phyloP scores from a whole-genome alignment of 768 basidiomycete species.

The Lactarius trivialis region DNA sequence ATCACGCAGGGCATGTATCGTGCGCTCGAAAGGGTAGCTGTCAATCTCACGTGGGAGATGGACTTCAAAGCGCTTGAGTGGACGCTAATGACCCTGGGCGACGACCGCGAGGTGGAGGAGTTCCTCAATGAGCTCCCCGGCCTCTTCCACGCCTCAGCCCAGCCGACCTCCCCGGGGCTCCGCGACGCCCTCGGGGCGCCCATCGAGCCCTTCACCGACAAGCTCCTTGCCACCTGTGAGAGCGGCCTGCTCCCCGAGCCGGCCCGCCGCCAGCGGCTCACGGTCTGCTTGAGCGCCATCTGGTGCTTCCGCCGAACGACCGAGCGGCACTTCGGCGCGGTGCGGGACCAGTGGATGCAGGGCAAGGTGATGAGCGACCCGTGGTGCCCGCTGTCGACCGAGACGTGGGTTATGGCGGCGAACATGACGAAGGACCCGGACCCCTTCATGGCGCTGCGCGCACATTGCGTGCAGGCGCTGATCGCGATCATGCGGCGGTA shows the following conservation, averaged over 20 bases:
- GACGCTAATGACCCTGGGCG: conserved; percentile 10
- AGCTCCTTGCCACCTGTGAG: conserved; percentile 1
- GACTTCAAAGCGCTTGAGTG: conserved; percentile 5
- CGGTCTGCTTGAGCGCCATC: conserved; percentile 1
- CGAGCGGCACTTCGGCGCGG: conserved; percentile 5
- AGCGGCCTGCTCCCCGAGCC: conserved; percentile 6
- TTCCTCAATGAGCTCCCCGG: conserved; percentile 13
- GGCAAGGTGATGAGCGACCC: not conserved
- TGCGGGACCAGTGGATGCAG: not conserved
- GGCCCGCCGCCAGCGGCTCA: conserved; percentile 6
- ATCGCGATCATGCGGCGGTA: no score
- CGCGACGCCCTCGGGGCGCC: not conserved
- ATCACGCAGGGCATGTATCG: conserved; percentile 8
- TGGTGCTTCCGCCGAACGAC: conserved; percentile 8
- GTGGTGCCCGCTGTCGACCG: no score
- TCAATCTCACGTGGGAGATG: not conserved
- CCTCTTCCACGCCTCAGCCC: not conserved
- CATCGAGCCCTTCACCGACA: no score
- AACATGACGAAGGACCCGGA: no score
- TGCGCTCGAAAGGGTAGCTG: conserved; percentile 3
- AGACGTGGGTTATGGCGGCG: no score
- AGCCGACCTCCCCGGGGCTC: not conserved
- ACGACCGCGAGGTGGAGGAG: conserved; percentile 10
- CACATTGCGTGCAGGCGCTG: no score
- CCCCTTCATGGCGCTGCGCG: no score